phyloP scores from a whole-genome alignment of 169 alveolate genomes.

The Plasmodium cynomolgi region DNA sequence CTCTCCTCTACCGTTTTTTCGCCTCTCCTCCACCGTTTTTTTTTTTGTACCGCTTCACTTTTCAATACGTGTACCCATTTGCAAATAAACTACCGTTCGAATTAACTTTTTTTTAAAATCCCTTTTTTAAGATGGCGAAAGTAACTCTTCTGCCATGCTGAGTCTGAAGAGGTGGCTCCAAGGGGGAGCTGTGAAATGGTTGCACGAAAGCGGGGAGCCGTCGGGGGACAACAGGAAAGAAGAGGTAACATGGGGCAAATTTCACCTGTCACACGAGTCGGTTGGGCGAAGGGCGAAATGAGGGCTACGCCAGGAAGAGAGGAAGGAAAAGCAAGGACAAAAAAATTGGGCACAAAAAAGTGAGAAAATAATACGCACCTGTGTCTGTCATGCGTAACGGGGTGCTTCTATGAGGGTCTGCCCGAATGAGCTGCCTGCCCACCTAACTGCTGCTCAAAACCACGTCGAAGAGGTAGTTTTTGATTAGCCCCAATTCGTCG shows the following conservation, averaged over 20 bases:
- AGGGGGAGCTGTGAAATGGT: not conserved
- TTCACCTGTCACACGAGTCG: not conserved
- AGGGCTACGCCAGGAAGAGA: not conserved
- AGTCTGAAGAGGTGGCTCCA: not conserved
- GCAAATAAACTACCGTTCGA: not conserved
- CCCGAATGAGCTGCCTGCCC: not conserved
- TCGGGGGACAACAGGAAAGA: too few species aligned
- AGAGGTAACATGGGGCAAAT: not conserved
- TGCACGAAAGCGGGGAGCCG: not conserved
- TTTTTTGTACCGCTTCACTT: not conserved
- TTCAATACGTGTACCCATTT: not conserved
- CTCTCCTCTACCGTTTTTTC: not conserved
- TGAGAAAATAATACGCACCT: not conserved
- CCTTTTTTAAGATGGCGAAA: not conserved
- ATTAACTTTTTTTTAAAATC: not conserved
- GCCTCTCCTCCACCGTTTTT: not conserved
- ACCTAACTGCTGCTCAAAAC: not conserved
- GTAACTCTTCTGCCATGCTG: not conserved
- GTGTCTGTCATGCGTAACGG: not conserved
- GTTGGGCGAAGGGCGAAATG: not conserved
- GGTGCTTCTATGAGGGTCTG: not conserved
- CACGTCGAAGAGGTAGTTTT: constrained; percentile 9
- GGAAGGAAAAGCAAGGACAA: not conserved
- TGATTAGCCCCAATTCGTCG: not conserved
- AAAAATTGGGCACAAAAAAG: not conserved